A percentile compares a stretch with the other conserved stretches of the same genome.
Conservation (phyloP, 1,284 basidiomycete species). For the Austroboletus novae-zelandiae region DNA sequence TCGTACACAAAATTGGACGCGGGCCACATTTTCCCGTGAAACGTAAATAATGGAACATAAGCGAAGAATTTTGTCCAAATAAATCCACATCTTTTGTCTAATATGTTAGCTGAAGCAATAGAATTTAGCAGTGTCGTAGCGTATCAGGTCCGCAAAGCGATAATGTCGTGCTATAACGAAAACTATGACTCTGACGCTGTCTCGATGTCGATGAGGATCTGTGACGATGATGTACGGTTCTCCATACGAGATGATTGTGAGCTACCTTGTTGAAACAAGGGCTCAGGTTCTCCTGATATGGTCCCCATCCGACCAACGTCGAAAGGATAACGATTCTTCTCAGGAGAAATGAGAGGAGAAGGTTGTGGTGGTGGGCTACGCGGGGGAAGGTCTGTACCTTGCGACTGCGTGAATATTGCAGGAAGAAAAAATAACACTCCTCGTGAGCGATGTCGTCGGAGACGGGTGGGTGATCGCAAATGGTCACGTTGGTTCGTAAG, state of each 20-base stretch:
- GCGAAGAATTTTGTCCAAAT: slow-evolving; percentile 8
- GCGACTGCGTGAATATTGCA: slow-evolving; percentile 64
- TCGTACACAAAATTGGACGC: slow-evolving; percentile 7
- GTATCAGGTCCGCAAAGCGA: slow-evolving; percentile 17
- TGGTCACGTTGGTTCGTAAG: slow-evolving; percentile 39
- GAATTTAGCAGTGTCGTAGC: slow-evolving; percentile 27
- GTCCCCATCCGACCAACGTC: slow-evolving; percentile 24
- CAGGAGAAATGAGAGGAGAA: slow-evolving; percentile 31
- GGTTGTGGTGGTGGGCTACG: slow-evolving; percentile 34
- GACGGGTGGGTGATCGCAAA: slow-evolving; percentile 43
- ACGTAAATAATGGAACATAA: slow-evolving; percentile 17
- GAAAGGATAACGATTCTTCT: slow-evolving; percentile 32
- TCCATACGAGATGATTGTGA: slow-evolving; percentile 33
- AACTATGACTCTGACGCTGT: slow-evolving; percentile 22
- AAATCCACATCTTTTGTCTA: slow-evolving; percentile 16
- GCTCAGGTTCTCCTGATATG: slow-evolving; percentile 24
- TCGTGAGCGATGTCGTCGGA: slow-evolving; percentile 49
- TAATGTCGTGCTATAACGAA: slow-evolving; percentile 6
- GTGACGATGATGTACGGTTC: slow-evolving; percentile 27
- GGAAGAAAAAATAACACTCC: slow-evolving; percentile 80
- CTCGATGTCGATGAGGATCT: slow-evolving; percentile 32
- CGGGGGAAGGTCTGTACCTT: slow-evolving; percentile 45
- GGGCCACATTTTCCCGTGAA: background rate
- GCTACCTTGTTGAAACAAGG: slow-evolving; percentile 28
- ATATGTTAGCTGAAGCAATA: slow-evolving; percentile 35